phyloP scores from a whole-genome alignment of 305 asterid species.

The Striga hermonthica region DNA sequence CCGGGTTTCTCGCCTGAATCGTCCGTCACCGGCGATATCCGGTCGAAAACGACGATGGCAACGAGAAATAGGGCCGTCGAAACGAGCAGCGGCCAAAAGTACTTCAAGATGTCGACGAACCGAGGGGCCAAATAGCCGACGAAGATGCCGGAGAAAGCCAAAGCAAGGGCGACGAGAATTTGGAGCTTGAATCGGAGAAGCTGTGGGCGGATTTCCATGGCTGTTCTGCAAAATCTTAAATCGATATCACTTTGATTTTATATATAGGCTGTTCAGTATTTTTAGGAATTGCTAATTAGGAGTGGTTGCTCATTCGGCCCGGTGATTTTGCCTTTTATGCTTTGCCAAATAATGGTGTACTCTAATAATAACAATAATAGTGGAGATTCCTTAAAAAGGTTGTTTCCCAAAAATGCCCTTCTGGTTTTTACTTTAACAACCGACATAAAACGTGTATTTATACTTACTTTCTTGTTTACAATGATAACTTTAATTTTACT shows the following conservation, averaged over 20 bases:
- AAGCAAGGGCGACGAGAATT: constrained; percentile 32
- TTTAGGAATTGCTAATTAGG: background rate
- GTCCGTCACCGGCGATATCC: constrained; percentile 43
- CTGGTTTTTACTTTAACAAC: no score
- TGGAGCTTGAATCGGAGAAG: constrained; percentile 49
- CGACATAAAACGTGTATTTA: no score
- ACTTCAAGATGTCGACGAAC: constrained; percentile 43
- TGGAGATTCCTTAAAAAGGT: no score
- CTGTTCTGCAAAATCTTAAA: background rate
- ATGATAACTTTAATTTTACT: no score
- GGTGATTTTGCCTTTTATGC: background rate
- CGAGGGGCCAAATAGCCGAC: constrained; percentile 43
- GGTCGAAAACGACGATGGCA: constrained; percentile 46
- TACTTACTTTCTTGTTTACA: no score
- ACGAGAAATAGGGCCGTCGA: constrained; percentile 61
- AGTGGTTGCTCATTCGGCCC: constrained; percentile 17
- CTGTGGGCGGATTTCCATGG: constrained; percentile 52
- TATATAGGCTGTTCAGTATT: no score
- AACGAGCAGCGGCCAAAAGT: constrained; percentile 65
- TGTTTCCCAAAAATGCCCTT: no score
- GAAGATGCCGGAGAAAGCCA: constrained; percentile 23
- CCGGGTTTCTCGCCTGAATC: constrained; percentile 48
- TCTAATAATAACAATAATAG: no score
- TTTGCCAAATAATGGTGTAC: background rate
- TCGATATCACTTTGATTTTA: background rate